Base-by-base conservation (phyloP, 371 early-diverging fungal species). In the Mortierella sp. region DNA sequence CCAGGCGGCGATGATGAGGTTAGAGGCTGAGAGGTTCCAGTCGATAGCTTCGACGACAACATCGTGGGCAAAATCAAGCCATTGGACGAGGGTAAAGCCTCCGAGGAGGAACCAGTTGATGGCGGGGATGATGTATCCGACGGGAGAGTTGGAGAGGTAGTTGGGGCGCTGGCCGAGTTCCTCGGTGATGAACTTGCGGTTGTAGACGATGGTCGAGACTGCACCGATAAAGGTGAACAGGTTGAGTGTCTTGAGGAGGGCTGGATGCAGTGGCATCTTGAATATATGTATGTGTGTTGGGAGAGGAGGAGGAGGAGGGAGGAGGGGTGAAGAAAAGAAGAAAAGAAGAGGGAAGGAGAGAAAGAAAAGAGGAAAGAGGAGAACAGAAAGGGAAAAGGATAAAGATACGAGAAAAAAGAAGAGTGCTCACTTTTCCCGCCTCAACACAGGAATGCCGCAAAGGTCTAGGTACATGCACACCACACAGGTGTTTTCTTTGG, bases 51-150 rank as follows among this genome's bases (percentile, higher is more conserved):
- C 85, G 41, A 85, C 85, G 8, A 85, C 81, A 24, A 81, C 74
- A 70, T 85, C 85, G n/a, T 85, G 82, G 16, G 85, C 81, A 74
- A 74, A 81, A 35, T 85, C 85, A 54, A 76, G 58, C 85, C 85
- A 85, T 63, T 85, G 85, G 71, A 72, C 60, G 14, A 83, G 56
- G 12, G 58, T 72, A 55, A 84, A 84, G 29, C 84, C 84, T 10
- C 73, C 84, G 54, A 87, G 81, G 58, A 87, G 81, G 81, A 83
- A 72, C 78, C 81, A 83, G 58, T 75, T 75, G 32, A 76, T 41
- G 58, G 81, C 81, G 0, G 83, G 83, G 72, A 87, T 76, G 21
- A 72, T 49, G 24, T 76, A 76, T 29, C 87, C 83, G 70, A 83
- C 43, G 44, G 71, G 44, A 10, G 78, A 71, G 79, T 78, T 76